Base-by-base conservation (phyloP, 176 grass and related monocot species). In the Tillandsia fasciculata region DNA sequence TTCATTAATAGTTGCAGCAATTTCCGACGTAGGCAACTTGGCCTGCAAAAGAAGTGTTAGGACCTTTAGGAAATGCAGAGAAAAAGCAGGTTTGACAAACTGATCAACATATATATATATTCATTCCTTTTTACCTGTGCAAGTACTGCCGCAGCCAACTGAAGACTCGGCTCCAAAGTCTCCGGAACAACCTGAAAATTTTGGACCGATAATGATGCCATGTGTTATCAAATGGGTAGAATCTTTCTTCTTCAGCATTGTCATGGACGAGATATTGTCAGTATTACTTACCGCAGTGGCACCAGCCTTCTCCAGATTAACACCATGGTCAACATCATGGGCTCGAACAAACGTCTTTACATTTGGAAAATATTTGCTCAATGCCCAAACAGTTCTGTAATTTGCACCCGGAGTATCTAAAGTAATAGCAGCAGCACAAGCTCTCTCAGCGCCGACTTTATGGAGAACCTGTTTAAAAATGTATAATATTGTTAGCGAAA, bases 301-400 rank as follows among this genome's bases (percentile, higher is more conserved):
- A 70, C 95, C 95, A 8, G 90, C 95, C 76, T 99, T 99, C 83
- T 99, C 95, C 82, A 99, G 86, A 86, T 99, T 99, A 78, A 99
- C 67, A 70, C 95, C 95, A 80, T 99, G 95, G 74, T 85, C 90
- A 75, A 94, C 90, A 80, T 99, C 95, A 82, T 99, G 95, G 33
- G 95, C 95, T 75, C 90, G 80, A 70, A 99, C 95, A 78, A 99
- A 99, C 70, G 95, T 99, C 70, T 99, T 99, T 28, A 94, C 84
- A 63, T 99, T 85, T 63, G 95, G 90, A 63, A 90, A 99, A 78
- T 99, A 94, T 88, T 99, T 99, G 75, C 63, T 99, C 72, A 94
- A 79, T 72, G 95, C 90, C 95, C 95, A 99, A 70, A 99, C 87
- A 75, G 95, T 81, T 88, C 95, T 86, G 76, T 99, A 99, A 70